A percentile compares a stretch with the other conserved stretches of the same genome.
Evolutionary conservation across 139 green algal species (phyloP).

Genomic region (Marvania coccoides): DNA sequence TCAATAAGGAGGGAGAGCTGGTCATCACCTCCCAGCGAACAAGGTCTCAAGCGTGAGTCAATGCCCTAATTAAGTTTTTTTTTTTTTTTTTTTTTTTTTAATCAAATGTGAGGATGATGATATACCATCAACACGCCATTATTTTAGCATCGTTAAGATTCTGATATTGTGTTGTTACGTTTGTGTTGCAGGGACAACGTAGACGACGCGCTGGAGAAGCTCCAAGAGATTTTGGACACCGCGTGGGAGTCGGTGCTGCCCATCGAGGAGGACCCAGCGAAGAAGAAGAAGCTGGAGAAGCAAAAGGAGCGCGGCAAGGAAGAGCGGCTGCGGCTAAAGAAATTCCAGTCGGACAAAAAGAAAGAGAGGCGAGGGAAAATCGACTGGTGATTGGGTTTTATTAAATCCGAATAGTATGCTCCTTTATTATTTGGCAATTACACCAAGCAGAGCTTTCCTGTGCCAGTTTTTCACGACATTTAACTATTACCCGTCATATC

Average conservation of each 20-base stretch:
- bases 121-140: background rate
- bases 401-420: background rate
- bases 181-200: constrained; percentile 73
- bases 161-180: too few species aligned
- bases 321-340: constrained; percentile 65
- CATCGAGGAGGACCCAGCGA: constrained; percentile 68
- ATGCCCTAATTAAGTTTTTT: too few species aligned
- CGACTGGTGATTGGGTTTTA: constrained; percentile 25
- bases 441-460: too few species aligned
- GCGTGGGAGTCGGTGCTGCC: constrained; percentile 64
- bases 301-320: constrained; percentile 71
- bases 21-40: constrained; percentile 78
- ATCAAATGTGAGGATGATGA: background rate
- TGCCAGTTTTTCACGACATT: too few species aligned
- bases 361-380: constrained; percentile 63
- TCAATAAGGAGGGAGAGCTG: constrained; percentile 88
- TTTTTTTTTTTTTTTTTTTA: background rate
- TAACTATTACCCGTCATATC: too few species aligned
- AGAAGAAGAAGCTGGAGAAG: constrained; percentile 67
- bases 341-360: constrained; percentile 68
- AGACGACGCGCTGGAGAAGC: constrained; percentile 81
- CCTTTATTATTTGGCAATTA: background rate
- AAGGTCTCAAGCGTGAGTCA: constrained; percentile 73
- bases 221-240: constrained; percentile 77
- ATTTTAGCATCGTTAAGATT: too few species aligned